Evolutionary conservation across 164 flowering plant species (phyloP), one percentile per base, ranked within the genome.

Genomic region (Paratinospora sagittata): DNA sequence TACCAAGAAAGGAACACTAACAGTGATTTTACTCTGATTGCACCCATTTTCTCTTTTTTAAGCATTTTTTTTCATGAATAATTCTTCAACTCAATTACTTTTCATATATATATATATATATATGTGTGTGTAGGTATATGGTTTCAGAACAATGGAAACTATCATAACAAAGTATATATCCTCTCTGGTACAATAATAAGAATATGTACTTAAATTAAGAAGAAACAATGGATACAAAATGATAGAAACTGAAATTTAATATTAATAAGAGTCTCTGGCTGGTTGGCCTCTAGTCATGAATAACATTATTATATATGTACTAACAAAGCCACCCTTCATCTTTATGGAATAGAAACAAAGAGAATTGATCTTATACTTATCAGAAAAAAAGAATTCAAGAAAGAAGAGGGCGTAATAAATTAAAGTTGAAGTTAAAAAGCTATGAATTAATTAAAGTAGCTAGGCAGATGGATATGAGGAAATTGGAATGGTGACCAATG

Each of bases 271-370:
- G 60, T 23, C 47, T 34, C 12, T 63, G 47, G 43, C 58, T 52
- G 11, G 45, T 43, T 73, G 76, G 62, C 45, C 63, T 73, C 62
- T 73, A 43, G 72, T 73, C n/a, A 52, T 52, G 58, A 52, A 16
- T 39, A 39, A 49, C 58, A 67, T 60, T 63, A 63, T 30, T 68
- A 47, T 57, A 49, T 58, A 63, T 11, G 43, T 68, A n/a, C n/a
- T n/a, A 49, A 68, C 68, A 47, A 69, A 62, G 13, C 23, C 23
- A 23, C 36, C 17, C 43, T 41, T 39, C 8, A 27, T 27, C 39
- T 62, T 70, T 65, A 68, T 60, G 66, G 73, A 60, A 23, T 60
- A 43, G 67, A 67, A 74, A 68, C 74, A 75, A 72, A 61, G 26
- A 12, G 71, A 74, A 27, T 74, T 55, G n/a, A n/a, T n/a, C 64